A percentile compares a stretch with the other conserved stretches of the same genome.
These are phyloP conservation scores for Aspergillus intermedius DNA, from an alignment of 2,329 filamentous ascomycete genomes.

Conservation along the genomic window DNA sequence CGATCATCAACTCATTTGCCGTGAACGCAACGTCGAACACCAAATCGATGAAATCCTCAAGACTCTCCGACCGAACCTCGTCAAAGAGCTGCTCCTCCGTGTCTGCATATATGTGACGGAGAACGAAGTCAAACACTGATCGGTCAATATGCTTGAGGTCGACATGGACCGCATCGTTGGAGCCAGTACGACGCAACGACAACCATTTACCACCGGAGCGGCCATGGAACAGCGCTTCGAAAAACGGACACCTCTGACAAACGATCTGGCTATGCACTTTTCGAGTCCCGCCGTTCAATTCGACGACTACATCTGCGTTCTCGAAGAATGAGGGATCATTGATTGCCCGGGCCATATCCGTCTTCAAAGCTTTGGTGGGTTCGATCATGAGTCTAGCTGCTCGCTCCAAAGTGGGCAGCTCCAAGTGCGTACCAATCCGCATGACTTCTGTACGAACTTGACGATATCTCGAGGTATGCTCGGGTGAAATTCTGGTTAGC, in stretches of 20 bases:
- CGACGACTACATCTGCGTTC: constrained; percentile 70
- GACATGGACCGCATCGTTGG: constrained; percentile 55
- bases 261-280: constrained; percentile 71
- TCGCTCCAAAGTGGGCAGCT: constrained; percentile 65
- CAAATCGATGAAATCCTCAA: constrained; percentile 84
- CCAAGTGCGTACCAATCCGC: constrained; percentile 67
- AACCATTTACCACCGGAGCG: constrained; percentile 82
- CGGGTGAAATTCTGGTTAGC: constrained; percentile 59
- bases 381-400: constrained; percentile 68
- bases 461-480: constrained; percentile 66
- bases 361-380: constrained; percentile 57
- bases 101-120: constrained; percentile 79
- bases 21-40: constrained; percentile 83
- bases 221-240: constrained; percentile 83
- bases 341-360: constrained; percentile 65
- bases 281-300: constrained; percentile 65
- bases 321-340: constrained; percentile 65
- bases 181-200: constrained; percentile 52
- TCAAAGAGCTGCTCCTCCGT: constrained; percentile 75
- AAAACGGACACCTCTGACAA: constrained; percentile 84
- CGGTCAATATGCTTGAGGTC: constrained; percentile 76
- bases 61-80: constrained; percentile 59
- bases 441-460: constrained; percentile 80
- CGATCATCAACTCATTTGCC: constrained; percentile 92
- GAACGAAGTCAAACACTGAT: constrained; percentile 68